These are phyloP conservation scores for Biscutella auriculata DNA, from an alignment of 441 rosid genomes.

Conservation along the genomic window DNA sequence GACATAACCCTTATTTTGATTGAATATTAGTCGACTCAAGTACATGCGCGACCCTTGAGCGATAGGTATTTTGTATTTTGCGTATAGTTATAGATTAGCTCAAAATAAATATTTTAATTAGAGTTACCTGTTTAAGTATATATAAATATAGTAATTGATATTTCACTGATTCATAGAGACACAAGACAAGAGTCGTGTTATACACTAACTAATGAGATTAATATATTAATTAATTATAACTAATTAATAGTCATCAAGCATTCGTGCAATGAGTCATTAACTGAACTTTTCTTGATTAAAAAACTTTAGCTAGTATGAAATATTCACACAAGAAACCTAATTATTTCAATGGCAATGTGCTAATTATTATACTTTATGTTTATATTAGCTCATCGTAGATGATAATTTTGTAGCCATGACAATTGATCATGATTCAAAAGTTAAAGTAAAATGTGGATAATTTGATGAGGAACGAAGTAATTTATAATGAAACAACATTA, in stretches of 20 bases:
- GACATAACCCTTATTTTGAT: no score
- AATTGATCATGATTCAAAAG: no score
- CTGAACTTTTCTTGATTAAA: neutral
- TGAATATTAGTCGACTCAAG: neutral
- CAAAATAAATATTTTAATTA: neutral
- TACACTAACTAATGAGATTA: neutral
- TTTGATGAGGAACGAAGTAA: no score
- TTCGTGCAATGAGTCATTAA: slow-evolving; percentile 8
- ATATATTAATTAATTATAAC: neutral
- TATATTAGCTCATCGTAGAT: no score
- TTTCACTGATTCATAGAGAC: slow-evolving; percentile 3
- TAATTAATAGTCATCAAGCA: neutral
- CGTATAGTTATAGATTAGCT: neutral
- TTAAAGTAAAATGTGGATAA: no score
- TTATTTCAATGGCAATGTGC: neutral
- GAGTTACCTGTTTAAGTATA: neutral
- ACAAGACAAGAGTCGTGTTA: slow-evolving; percentile 17
- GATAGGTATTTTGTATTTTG: neutral
- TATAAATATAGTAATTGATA: neutral
- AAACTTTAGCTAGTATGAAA: neutral
- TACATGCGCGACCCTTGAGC: slow-evolving; percentile 5
- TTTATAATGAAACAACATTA: no score
- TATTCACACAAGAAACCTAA: slow-evolving; percentile 4
- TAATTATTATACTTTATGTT: neutral
- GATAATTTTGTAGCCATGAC: no score